Evolutionary conservation across 2,329 filamentous ascomycete species (phyloP).

Genomic region (Phialocephala subalpina): DNA sequence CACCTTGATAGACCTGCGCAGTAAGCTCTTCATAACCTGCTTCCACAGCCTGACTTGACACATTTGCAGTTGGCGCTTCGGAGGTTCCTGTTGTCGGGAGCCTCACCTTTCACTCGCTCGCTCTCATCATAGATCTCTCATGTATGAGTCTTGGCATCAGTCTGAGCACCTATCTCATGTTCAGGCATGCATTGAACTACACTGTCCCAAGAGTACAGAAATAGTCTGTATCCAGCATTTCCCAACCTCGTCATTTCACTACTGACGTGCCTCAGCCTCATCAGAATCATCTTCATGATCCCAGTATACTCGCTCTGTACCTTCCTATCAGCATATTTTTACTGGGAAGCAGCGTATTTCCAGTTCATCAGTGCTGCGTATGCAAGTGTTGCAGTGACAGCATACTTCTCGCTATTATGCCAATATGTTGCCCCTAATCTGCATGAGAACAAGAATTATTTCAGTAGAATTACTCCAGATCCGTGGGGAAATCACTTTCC

Average conservation of each 20-base stretch:
- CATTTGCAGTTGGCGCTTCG: not conserved
- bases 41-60: not conserved
- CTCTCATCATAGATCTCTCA: slow-evolving; percentile 3
- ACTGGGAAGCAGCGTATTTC: slow-evolving; percentile 1
- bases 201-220: not conserved
- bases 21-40: not conserved
- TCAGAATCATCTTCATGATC: not conserved
- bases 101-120: not conserved
- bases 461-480: not conserved
- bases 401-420: not conserved
- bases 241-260: not conserved
- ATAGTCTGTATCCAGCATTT: not conserved
- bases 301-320: not conserved
- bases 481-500: slow-evolving; percentile 6
- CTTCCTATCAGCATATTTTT: not conserved
- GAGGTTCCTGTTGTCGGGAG: not conserved
- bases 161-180: not conserved
- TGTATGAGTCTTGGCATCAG: not conserved
- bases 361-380: not conserved
- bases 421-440: slow-evolving; percentile 8
- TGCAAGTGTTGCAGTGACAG: not conserved
- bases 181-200: slow-evolving; percentile 1
- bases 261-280: not conserved
- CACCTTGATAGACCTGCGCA: slow-evolving; percentile 3
- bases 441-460: slow-evolving; percentile 11